These are phyloP conservation scores for Arctostaphylos glauca DNA, from an alignment of 148 eudicot species.

Conservation along the genomic window DNA sequence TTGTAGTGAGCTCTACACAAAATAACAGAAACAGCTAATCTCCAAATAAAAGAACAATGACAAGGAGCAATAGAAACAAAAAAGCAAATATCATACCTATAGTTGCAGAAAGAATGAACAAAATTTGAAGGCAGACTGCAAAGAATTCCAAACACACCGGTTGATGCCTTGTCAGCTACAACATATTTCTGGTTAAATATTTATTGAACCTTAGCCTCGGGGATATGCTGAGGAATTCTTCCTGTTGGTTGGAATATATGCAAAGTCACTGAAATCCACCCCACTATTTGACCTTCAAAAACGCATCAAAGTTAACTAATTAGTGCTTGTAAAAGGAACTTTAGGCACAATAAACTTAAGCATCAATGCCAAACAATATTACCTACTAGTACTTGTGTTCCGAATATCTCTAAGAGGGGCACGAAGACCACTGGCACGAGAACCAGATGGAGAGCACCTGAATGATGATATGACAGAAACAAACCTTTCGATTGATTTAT, in stretches of 20 bases:
- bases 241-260: slow-evolving; percentile 44
- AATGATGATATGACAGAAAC: slow-evolving; percentile 73
- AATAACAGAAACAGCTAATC: neutral
- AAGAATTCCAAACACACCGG: neutral
- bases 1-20: neutral
- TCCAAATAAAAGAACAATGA: neutral
- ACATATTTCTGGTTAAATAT: slow-evolving; percentile 9
- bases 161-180: neutral
- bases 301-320: neutral
- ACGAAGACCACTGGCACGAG: slow-evolving; percentile 97
- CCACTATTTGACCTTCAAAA: slow-evolving; percentile 41
- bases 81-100: neutral
- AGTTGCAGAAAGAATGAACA: slow-evolving; percentile 6
- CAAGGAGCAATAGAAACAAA: neutral
- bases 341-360: neutral
- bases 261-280: slow-evolving; percentile 56
- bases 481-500: slow-evolving; percentile 80
- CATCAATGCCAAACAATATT: slow-evolving; percentile 3
- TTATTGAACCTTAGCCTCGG: slow-evolving; percentile 18
- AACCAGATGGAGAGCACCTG: slow-evolving; percentile 61
- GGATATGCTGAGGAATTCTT: slow-evolving; percentile 28
- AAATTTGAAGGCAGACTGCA: neutral
- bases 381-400: slow-evolving; percentile 56
- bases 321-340: neutral
- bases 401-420: slow-evolving; percentile 77